Evolutionary conservation across 2,329 filamentous ascomycete species (phyloP), one percentile per base, ranked within the genome.

Genomic region (Hymenoscyphus scutula): DNA sequence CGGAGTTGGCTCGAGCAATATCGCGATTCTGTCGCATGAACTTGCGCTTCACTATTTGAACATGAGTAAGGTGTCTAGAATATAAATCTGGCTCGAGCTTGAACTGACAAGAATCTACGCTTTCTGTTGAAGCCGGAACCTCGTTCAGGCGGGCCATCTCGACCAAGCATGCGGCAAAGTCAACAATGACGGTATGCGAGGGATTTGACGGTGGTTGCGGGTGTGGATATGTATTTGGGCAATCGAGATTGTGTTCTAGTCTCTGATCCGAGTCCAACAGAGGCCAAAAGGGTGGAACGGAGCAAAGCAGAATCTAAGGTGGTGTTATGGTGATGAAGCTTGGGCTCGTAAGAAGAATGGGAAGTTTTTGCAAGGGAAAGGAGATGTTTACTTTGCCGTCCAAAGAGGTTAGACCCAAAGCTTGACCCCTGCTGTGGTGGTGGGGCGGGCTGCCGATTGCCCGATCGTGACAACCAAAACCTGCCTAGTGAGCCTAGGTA

Each of bases 21-120:
- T 95, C 91, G 76, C 90, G 85, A 74, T 96, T 96, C 74, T 95
- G 91, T 60, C 91, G 85, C 71, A 93, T 80, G 73, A 93, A 91
- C 74, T 89, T 88, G 72, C 89, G 85, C 74, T 91, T 90, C 64
- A 94, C 90, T 93, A 70, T 58, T 61, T 53, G 25, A 37, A 55
- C 51, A 30, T 67, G n/a, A 67, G 60, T 56, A 25, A 34, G n/a
- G 27, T 23, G 8, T 23, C n/a, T 15, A 45, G 37, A 15, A 48
- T 27, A 10, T 19, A n/a, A n/a, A 62, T 38, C 63, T 37, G 41
- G 38, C 15, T 34, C 15, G 6, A 34, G 15, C 7, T 64, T 29
- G 41, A 25, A 65, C 88, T 76, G 81, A 91, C 89, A 79, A 73
- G 83, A 86, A 74, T 93, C 90, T 69, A 91, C 77, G 73, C 81